These are phyloP conservation scores for Dillenia turbinata DNA, from an alignment of 164 flowering plant species.

Conservation along the genomic window DNA sequence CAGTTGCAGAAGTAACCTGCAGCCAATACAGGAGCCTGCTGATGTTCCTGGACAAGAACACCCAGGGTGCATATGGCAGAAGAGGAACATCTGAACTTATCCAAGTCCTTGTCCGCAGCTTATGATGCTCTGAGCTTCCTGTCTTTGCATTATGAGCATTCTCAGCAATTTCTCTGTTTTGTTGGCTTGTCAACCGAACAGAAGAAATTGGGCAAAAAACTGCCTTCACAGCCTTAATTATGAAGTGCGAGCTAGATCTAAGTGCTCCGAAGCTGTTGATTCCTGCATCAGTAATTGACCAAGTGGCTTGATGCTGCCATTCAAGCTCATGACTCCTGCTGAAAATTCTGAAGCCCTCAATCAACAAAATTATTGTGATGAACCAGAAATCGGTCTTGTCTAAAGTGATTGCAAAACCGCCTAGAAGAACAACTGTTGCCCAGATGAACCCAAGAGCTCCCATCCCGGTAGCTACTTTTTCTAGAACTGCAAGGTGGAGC, in stretches of 20 bases:
- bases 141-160: conserved; percentile 1
- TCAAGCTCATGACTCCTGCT: conserved; percentile 95
- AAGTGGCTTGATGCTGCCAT: conserved; percentile 92
- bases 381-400: conserved; percentile 86
- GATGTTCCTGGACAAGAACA: conserved; percentile 64
- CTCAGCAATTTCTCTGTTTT: conserved; percentile 21
- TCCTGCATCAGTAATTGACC: conserved; percentile 76
- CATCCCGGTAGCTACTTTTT: conserved; percentile 80
- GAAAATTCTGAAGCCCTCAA: conserved; percentile 84
- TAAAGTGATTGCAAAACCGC: conserved; percentile 87
- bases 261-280: conserved; percentile 63
- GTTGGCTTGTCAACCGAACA: conserved; percentile 15
- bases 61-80: conserved; percentile 68
- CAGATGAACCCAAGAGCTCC: conserved; percentile 94
- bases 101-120: conserved; percentile 56
- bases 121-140: conserved; percentile 10
- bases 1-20: conserved; percentile 74
- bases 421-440: conserved; percentile 97
- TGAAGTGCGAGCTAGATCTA: conserved; percentile 40
- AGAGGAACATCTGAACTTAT: conserved; percentile 76
- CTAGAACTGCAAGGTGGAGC: conserved; percentile 72
- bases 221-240: conserved; percentile 22
- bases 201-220: conserved; percentile 17
- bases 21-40: conserved; percentile 85
- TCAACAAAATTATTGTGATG: conserved; percentile 60